A percentile compares a stretch with the other conserved stretches of the same genome.
These are phyloP conservation scores for Ganoderma lingzhi DNA, from an alignment of 1,284 basidiomycete species.

Conservation along the genomic window DNA sequence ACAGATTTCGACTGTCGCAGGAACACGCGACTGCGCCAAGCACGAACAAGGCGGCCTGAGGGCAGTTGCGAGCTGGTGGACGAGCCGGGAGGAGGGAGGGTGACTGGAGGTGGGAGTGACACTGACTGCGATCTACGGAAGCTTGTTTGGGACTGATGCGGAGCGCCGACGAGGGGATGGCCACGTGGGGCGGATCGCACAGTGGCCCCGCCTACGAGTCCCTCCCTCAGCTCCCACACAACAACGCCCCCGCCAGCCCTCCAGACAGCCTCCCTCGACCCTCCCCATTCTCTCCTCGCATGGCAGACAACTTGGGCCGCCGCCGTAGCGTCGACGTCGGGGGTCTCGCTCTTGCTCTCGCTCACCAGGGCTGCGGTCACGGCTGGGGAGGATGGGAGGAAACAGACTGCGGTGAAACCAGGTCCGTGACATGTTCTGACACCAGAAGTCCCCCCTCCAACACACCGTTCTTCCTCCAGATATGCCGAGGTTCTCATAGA, in stretches of 20 bases:
- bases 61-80: neutral
- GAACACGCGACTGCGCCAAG: neutral
- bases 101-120: slow-evolving; percentile 1
- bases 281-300: slow-evolving; percentile 7
- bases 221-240: neutral
- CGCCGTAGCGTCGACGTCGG: slow-evolving; percentile 86
- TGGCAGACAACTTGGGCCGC: slow-evolving; percentile 41
- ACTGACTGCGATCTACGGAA: slow-evolving; percentile 1
- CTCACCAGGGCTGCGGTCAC: slow-evolving; percentile 66
- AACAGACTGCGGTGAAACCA: slow-evolving; percentile 59
- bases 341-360: slow-evolving; percentile 81
- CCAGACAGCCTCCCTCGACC: neutral
- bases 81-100: neutral
- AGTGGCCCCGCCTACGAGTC: slow-evolving; percentile 19
- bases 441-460: slow-evolving; percentile 14
- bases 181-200: slow-evolving; percentile 36
- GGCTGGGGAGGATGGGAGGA: slow-evolving; percentile 79
- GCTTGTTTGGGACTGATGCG: slow-evolving; percentile 13
- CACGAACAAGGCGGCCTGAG: neutral
- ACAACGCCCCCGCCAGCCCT: slow-evolving; percentile 12
- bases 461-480: slow-evolving; percentile 38
- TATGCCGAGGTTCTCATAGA: slow-evolving; percentile 84
- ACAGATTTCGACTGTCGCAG: neutral
- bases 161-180: slow-evolving; percentile 20
- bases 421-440: slow-evolving; percentile 51